A percentile compares a stretch with the other conserved stretches of the same genome.
phyloP scores from a whole-genome alignment of 495 filamentous ascomycete genomes.

The Aspergillus baeticus region DNA sequence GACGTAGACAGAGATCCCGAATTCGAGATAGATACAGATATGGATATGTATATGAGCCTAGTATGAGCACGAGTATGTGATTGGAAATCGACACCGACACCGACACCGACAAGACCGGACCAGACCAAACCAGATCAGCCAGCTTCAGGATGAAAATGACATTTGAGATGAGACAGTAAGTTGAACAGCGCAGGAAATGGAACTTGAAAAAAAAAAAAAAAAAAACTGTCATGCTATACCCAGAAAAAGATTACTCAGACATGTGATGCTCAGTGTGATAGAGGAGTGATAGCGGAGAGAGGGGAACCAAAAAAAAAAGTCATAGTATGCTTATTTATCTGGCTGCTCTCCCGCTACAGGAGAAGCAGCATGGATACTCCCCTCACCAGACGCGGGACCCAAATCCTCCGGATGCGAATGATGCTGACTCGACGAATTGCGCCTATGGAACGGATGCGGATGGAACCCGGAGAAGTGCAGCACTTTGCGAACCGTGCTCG shows the following conservation, averaged over 20 bases:
- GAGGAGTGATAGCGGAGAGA: neutral
- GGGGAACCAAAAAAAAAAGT: neutral
- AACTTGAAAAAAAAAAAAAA: constrained; percentile 4
- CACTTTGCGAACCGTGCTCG: constrained; percentile 45
- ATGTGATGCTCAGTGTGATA: too few relatives aligned
- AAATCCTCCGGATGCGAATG: constrained; percentile 3
- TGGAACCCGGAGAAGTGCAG: constrained; percentile 37
- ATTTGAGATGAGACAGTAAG: neutral
- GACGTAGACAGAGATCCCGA: too few relatives aligned
- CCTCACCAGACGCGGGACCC: neutral
- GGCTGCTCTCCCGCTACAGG: neutral
- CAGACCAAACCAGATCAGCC: too few relatives aligned
- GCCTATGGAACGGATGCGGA: constrained; percentile 43
- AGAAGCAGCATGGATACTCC: neutral
- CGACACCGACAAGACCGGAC: too few relatives aligned
- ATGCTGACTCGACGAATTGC: constrained; percentile 35
- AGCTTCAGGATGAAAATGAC: too few relatives aligned
- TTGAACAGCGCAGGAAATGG: too few relatives aligned
- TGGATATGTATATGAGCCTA: neutral
- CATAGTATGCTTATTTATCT: neutral
- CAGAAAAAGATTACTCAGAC: neutral
- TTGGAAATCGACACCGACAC: too few relatives aligned
- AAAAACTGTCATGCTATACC: constrained; percentile 2
- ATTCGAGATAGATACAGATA: too few relatives aligned
- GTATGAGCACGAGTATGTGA: neutral